phyloP scores from a whole-genome alignment of 352 stramenopile genomes.

The Phytophthora aleatoria region DNA sequence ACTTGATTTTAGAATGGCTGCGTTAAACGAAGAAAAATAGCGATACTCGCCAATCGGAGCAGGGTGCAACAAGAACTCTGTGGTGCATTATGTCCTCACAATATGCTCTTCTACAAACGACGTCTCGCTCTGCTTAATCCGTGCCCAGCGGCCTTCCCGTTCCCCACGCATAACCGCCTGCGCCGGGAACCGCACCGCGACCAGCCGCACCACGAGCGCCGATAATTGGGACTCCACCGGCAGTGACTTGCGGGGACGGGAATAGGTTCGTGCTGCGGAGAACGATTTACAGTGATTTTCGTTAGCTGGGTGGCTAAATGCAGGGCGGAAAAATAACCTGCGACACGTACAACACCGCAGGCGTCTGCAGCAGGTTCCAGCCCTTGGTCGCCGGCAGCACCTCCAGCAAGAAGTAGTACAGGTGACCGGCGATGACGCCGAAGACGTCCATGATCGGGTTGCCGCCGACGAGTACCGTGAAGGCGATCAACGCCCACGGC shows the following conservation, averaged over 20 bases:
- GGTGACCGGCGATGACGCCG: slow-evolving; percentile 82
- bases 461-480: slow-evolving; percentile 86
- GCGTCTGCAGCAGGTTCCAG: slow-evolving; percentile 85
- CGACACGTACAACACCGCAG: slow-evolving; percentile 75
- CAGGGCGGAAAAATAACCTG: background rate
- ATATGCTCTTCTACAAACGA: too few species aligned
- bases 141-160: slow-evolving; percentile 59
- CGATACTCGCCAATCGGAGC: too few species aligned
- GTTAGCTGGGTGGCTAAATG: slow-evolving; percentile 9
- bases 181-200: slow-evolving; percentile 40
- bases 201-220: slow-evolving; percentile 49
- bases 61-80: too few species aligned
- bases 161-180: slow-evolving; percentile 74
- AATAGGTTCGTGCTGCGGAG: slow-evolving; percentile 60
- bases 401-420: slow-evolving; percentile 92
- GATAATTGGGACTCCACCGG: slow-evolving; percentile 56
- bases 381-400: slow-evolving; percentile 86
- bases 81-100: too few species aligned
- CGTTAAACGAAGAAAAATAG: too few species aligned
- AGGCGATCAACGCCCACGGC: slow-evolving; percentile 89
- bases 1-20: too few species aligned
- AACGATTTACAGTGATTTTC: slow-evolving; percentile 1
- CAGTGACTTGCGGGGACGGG: slow-evolving; percentile 56
- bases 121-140: slow-evolving; percentile 15
- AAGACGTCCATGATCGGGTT: slow-evolving; percentile 90